Evolutionary conservation across 495 filamentous ascomycete genomes (phyloP), one percentile per base, ranked within the genome.

Genomic region (Trichoderma erinaceum): DNA sequence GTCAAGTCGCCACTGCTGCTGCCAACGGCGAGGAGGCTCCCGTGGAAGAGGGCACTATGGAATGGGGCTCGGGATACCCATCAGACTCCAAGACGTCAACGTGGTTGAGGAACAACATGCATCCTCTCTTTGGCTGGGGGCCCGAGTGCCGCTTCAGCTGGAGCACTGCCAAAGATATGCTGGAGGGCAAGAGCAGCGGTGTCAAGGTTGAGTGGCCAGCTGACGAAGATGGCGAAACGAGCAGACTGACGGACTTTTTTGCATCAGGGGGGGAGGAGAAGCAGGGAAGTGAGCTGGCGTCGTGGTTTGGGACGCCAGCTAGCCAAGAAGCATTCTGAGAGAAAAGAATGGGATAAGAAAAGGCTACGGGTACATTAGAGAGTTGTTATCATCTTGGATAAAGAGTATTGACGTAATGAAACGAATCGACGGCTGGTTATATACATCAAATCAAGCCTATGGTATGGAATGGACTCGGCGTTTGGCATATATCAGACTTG

Each of bases 121-220:
- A 99, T 69, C 90, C 90, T 16, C 81, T 97, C 0, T 99, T 98
- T 80, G 95, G 95, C 16, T 99, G 96, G 96, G 92, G 92, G 2
- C 87, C 84, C 25, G 92, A 97, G 78, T 93, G 91, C 73, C 83
- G 95, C 43, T 97, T 97, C 70, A 95, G 92, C 73, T 99, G 95
- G 95, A 90, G 90, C 8, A 97, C 95, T 0, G 91, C 89, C 12
- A 98, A 93, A 75, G 93, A 97, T 75, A 86, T 97, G 87, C 75
- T 99, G 1, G 96, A 98, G 68, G 73, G 76, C 29, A 83, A 85
- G 66, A 84, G 77, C 2, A 82, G 76, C 29, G 77, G 85, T 16
- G 79, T 87, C 41, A 88, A 84, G 69, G 90, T 96, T 1, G 92
- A 97, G 46, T 99, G 95, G 95, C 90, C 92, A 0, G 89, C 90